phyloP scores from a whole-genome alignment of 179 eudicot genomes.

The Silene noctiflora region DNA sequence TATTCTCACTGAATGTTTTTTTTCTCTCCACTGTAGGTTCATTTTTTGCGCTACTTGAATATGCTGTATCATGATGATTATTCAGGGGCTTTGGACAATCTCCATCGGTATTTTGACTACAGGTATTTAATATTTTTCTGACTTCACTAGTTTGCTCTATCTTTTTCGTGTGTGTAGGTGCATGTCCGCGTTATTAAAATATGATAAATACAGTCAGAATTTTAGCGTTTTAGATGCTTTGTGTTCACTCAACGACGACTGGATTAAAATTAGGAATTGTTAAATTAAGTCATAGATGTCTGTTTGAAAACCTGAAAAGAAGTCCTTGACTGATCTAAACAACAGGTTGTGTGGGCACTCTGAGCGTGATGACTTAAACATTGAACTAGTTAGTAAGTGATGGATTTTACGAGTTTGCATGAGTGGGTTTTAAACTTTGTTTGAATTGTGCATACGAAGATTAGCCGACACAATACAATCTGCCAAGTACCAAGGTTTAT shows the following conservation, averaged over 20 bases:
- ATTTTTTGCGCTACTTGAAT: slow-evolving; percentile 86
- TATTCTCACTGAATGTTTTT: not conserved
- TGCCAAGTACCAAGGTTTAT: too few relatives aligned
- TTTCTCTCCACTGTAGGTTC: slow-evolving; percentile 51
- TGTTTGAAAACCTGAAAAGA: not conserved
- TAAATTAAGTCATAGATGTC: not conserved
- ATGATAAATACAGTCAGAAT: not conserved
- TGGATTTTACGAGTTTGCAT: not conserved
- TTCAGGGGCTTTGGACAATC: slow-evolving; percentile 89
- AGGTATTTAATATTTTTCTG: slow-evolving; percentile 43
- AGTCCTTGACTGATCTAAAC: not conserved
- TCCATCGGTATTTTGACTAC: slow-evolving; percentile 94
- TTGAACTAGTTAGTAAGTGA: not conserved
- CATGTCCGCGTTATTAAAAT: not conserved
- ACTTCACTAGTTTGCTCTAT: not conserved
- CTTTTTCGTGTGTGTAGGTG: not conserved
- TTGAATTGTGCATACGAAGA: not conserved
- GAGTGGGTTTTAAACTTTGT: not conserved
- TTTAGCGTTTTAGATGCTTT: not conserved
- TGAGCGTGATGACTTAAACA: not conserved
- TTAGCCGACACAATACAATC: not conserved
- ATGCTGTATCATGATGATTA: slow-evolving; percentile 87
- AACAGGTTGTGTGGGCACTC: not conserved
- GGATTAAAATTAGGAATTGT: not conserved
- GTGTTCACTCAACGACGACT: not conserved